Evolutionary conservation across 2,329 filamentous ascomycete species (phyloP).

Genomic region (Aspergillus fijiensis): DNA sequence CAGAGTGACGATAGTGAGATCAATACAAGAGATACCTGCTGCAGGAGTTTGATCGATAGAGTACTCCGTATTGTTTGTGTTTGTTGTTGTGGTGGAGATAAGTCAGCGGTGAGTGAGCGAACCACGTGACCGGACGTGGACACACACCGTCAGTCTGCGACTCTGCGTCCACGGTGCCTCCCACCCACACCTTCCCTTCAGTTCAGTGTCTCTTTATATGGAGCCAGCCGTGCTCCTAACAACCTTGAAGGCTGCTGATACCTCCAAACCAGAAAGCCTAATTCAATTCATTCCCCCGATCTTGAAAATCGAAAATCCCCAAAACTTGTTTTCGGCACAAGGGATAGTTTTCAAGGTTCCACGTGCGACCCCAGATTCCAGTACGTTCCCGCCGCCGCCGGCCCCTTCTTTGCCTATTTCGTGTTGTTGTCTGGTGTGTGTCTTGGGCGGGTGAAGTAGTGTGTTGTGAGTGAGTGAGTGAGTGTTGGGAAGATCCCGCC

Average conservation of each 20-base stretch:
- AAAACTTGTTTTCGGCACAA: background rate
- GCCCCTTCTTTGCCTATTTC: background rate
- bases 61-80: too few species aligned
- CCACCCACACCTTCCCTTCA: background rate
- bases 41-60: too few species aligned
- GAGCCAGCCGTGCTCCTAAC: slow-evolving; percentile 1
- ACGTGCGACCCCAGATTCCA: background rate
- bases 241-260: background rate
- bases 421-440: background rate
- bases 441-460: too few species aligned
- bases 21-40: too few species aligned
- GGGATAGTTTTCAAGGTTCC: background rate
- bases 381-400: background rate
- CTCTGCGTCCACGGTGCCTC: background rate
- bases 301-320: background rate
- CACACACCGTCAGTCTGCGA: background rate
- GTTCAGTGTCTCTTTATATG: background rate
- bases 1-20: too few species aligned
- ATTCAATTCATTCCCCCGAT: background rate
- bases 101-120: background rate
- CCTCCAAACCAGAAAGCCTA: background rate
- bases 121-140: background rate
- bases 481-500: slow-evolving; percentile 3
- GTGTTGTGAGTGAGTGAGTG: background rate
- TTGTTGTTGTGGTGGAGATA: background rate